These are phyloP conservation scores for Tuber indicum DNA, from an alignment of 495 filamentous ascomycete species.

Conservation along the genomic window DNA sequence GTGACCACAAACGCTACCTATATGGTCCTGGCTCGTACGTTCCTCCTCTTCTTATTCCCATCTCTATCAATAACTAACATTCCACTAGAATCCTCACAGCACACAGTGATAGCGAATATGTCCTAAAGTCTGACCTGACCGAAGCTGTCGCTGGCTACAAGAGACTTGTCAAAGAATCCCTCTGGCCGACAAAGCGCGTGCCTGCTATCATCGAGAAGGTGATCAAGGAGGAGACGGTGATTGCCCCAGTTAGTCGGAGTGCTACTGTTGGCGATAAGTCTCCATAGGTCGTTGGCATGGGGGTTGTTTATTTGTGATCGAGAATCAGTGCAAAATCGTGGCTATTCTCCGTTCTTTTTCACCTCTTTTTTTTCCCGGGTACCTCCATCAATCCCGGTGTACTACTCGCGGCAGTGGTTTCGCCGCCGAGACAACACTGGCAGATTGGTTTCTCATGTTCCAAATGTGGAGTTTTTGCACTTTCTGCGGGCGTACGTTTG, in stretches of 20 bases:
- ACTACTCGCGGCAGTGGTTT: neutral
- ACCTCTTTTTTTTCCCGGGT: neutral
- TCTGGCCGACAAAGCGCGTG: slow-evolving; percentile 45
- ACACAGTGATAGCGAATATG: slow-evolving; percentile 74
- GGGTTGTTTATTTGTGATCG: neutral
- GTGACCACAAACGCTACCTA: slow-evolving; percentile 71
- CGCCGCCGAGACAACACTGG: neutral
- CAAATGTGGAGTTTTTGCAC: slow-evolving; percentile 1
- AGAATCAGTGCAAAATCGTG: neutral
- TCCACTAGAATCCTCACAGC: slow-evolving; percentile 65
- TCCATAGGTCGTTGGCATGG: neutral
- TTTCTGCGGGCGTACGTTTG: neutral
- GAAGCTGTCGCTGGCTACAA: slow-evolving; percentile 66
- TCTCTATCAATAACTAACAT: neutral
- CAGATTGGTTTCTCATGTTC: neutral
- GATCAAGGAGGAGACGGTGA: slow-evolving; percentile 15
- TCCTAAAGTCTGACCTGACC: slow-evolving; percentile 62
- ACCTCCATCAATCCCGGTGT: neutral
- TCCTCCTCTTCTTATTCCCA: neutral
- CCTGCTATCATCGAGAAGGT: slow-evolving; percentile 37
- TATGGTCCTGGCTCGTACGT: slow-evolving; percentile 69
- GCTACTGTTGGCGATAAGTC: slow-evolving; percentile 15
- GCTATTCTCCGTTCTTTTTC: neutral
- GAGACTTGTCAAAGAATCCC: slow-evolving; percentile 58
- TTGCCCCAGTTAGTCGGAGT: slow-evolving; percentile 20